Conservation (phyloP, 306 rosid genomes). For the Cucumis sativus region Cucumber_9930_V3 NC_026657.2:271001-271500, state of each 20-base stretch:
- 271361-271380: slow-evolving; percentile 25
- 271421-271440: background rate
- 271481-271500: too few species aligned
- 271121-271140: slow-evolving; percentile 68
- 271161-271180: slow-evolving; percentile 74
- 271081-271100: slow-evolving; percentile 60
- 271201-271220: background rate
- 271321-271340: slow-evolving; percentile 39
- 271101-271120: slow-evolving; percentile 64
- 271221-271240: background rate
- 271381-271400: slow-evolving; percentile 43
- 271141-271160: slow-evolving; percentile 29
- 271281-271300: slow-evolving; percentile 60
- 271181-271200: slow-evolving; percentile 16
- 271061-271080: slow-evolving; percentile 78
- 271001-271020: background rate
- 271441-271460: background rate
- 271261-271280: background rate
- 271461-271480: too few species aligned
- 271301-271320: slow-evolving; percentile 69
- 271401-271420: slow-evolving; percentile 2
- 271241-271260: background rate
- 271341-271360: slow-evolving; percentile 29
- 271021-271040: background rate
- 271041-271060: background rate